Conservation (phyloP, 2,329 filamentous ascomycete species). For the Aspergillus uvarum region DNA sequence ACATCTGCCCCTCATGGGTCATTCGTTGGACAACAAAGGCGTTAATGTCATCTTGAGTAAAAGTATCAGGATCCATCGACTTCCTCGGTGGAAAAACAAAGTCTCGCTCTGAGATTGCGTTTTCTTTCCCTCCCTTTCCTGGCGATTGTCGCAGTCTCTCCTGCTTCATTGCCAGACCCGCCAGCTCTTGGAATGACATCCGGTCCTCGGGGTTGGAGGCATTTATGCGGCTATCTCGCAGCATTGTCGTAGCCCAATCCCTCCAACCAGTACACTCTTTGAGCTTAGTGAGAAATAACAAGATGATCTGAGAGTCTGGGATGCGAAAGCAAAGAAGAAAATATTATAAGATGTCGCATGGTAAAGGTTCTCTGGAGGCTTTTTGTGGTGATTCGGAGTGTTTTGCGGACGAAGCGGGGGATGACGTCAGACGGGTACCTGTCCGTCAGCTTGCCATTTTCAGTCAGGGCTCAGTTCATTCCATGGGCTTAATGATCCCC, state of each 20-base stretch:
- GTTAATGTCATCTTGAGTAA: conserved; percentile 30
- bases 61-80: conserved; percentile 6
- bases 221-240: conserved; percentile 26
- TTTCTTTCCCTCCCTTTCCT: not conserved
- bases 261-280: conserved; percentile 27
- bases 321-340: conserved; percentile 13
- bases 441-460: not conserved
- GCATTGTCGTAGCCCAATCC: conserved; percentile 26
- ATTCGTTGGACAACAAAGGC: conserved; percentile 28
- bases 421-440: conserved; percentile 6
- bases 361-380: not conserved
- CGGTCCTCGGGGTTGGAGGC: conserved; percentile 18
- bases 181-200: conserved; percentile 26
- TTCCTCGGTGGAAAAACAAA: conserved; percentile 1
- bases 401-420: conserved; percentile 3
- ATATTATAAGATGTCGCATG: not conserved
- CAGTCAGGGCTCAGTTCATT: not conserved
- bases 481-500: not conserved
- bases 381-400: not conserved
- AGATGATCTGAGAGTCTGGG: conserved; percentile 27
- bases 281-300: conserved; percentile 28
- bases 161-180: conserved; percentile 22
- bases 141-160: conserved; percentile 16
- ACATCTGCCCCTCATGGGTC: conserved; percentile 14
- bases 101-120: not conserved